Percentiles rank a stretch among this genome's conserved stretches.
Evolutionary conservation across 2,329 filamentous ascomycete species (phyloP).

Genomic region (Purpureocillium takamizusanense): DNA sequence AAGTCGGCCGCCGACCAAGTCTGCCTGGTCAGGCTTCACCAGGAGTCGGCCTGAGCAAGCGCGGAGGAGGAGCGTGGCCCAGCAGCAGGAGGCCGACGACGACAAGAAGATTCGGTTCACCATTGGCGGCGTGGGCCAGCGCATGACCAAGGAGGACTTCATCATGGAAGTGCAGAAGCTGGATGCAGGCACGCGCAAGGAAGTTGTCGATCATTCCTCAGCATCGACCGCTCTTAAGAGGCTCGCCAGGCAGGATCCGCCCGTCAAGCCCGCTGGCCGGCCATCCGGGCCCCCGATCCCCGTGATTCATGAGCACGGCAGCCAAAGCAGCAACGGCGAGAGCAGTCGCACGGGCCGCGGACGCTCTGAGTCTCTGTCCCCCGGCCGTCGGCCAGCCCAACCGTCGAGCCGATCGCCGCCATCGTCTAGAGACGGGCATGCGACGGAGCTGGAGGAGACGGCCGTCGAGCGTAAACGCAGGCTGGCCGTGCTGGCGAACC

Average conservation of each 20-base stretch:
- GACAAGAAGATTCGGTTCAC: slow-evolving; percentile 69
- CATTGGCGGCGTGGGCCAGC: slow-evolving; percentile 60
- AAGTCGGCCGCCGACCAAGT: slow-evolving; percentile 29
- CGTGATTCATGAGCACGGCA: slow-evolving; percentile 11
- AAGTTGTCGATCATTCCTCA: slow-evolving; percentile 42
- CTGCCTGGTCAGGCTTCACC: slow-evolving; percentile 42
- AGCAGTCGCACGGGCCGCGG: slow-evolving; percentile 10
- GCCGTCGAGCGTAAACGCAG: slow-evolving; percentile 61
- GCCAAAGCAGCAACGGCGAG: not conserved
- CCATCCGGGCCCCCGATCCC: slow-evolving; percentile 8
- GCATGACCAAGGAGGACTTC: slow-evolving; percentile 76
- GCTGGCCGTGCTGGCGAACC: slow-evolving; percentile 40
- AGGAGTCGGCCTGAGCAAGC: slow-evolving; percentile 25
- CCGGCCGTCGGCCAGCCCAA: slow-evolving; percentile 5
- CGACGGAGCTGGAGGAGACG: slow-evolving; percentile 44
- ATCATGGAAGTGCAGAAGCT: slow-evolving; percentile 64
- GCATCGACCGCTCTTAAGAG: slow-evolving; percentile 40
- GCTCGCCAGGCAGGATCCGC: slow-evolving; percentile 33
- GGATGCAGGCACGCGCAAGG: slow-evolving; percentile 53
- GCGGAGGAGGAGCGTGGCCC: slow-evolving; percentile 29
- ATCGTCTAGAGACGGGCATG: not conserved
- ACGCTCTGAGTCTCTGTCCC: slow-evolving; percentile 11
- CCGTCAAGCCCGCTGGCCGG: slow-evolving; percentile 4
- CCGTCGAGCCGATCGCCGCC: not conserved
- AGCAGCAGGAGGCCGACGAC: slow-evolving; percentile 46